Evolutionary conservation across 139 green algal species (phyloP).

Genomic region (Chlamydomonas incerta): DNA sequence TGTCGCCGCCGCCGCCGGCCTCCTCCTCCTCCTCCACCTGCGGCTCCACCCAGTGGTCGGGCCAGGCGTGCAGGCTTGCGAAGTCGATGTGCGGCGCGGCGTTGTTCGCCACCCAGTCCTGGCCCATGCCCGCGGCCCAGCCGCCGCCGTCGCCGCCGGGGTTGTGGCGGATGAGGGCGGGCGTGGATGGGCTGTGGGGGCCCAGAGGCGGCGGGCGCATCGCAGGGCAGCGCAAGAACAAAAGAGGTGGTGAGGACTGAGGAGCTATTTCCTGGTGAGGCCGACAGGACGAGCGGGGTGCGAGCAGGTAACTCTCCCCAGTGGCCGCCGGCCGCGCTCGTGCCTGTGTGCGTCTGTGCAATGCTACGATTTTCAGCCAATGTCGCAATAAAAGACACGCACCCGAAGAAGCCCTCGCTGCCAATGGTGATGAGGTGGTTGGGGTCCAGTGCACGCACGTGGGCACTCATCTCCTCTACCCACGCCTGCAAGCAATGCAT

Average conservation of each 20-base stretch:
- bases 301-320: too few relatives aligned
- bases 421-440: slow-evolving; percentile 79
- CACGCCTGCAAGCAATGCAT: slow-evolving; percentile 55
- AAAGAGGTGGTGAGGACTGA: neutral
- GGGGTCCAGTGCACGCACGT: slow-evolving; percentile 16
- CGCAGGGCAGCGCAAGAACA: too few relatives aligned
- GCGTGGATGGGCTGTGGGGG: neutral
- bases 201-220: too few relatives aligned
- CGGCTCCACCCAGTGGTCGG: slow-evolving; percentile 67
- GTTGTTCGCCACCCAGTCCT: slow-evolving; percentile 84
- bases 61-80: slow-evolving; percentile 78
- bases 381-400: too few relatives aligned
- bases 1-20: too few relatives aligned
- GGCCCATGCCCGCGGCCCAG: slow-evolving; percentile 72
- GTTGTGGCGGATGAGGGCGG: neutral
- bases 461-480: slow-evolving; percentile 41
- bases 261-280: too few relatives aligned
- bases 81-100: slow-evolving; percentile 78
- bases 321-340: neutral
- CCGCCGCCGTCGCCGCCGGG: slow-evolving; percentile 48
- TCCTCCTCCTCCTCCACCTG: neutral
- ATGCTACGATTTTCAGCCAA: too few relatives aligned
- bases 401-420: slow-evolving; percentile 72
- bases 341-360: too few relatives aligned
- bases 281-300: too few relatives aligned